Evolutionary conservation across 108 stramenopile genomes (phyloP), one percentile per base, ranked within the genome.

Genomic region (Ochromonas danica): DNA sequence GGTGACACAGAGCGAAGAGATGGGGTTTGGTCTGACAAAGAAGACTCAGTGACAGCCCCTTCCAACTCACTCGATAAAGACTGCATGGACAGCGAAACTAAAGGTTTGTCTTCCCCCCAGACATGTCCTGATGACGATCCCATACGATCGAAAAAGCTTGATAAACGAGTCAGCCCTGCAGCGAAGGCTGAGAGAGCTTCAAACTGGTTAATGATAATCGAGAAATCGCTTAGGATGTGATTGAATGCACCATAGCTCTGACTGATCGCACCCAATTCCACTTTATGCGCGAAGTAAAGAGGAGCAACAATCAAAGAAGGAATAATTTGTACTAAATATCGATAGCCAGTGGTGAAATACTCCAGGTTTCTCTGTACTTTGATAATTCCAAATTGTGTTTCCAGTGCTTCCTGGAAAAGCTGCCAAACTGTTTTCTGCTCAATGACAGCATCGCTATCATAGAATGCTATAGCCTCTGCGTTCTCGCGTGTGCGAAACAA

Each of bases 301-400:
- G 94, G 94, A 0, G 96, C 94, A 0, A 97, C 94, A 27, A 97
- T 94, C 0, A 89, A 88, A 14, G 94, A 89, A 25, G 96, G 96
- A 39, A 97, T 85, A n/a, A 97, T 83, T 71, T 83, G 85, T 0
- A 83, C 81, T 28, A 83, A 78, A 30, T 85, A 96, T 0, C 91
- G 91, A 78, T 97, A 95, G 27, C 83, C 84, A 30, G 90, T 93
- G 10, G 94, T 94, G 84, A 96, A 96, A 70, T 94, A 93, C 79
- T 96, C 96, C 33, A 96, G 85, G 78, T 95, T 94, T 40, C 96
- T 81, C 84, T 94, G 88, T 2, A 87, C 83, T 0, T 70, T 81
- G 80, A 91, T 94, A 28, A 95, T 87, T 1, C 92, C 85, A n/a
- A 85, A 84, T 35, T 83, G 78, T 71, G 94, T 96, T 43, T 85